These are phyloP conservation scores for Pestalotiopsis sp. DNA, from an alignment of 2,329 filamentous ascomycete species.

Conservation along the genomic window DNA sequence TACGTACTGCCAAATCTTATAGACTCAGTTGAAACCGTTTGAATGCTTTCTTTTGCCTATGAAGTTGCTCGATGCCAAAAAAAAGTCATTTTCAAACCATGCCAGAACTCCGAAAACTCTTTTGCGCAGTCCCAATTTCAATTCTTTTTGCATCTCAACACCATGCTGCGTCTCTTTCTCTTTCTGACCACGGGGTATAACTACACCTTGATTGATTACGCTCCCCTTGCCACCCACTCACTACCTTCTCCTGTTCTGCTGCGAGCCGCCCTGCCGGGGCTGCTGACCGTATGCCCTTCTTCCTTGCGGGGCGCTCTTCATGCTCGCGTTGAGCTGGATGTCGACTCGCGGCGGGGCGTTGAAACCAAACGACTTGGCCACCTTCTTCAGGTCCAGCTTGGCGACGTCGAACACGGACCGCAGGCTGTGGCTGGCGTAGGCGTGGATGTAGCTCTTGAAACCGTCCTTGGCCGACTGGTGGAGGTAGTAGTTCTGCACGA, in stretches of 20 bases:
- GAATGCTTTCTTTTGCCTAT: not conserved
- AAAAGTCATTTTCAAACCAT: not conserved
- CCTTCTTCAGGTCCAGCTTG: constrained; percentile 80
- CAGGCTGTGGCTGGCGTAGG: constrained; percentile 85
- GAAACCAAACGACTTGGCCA: constrained; percentile 86
- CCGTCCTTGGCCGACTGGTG: constrained; percentile 62
- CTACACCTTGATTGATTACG: not conserved
- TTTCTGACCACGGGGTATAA: not conserved
- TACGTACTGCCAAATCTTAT: not conserved
- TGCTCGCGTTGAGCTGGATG: constrained; percentile 74
- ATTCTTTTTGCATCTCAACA: not conserved
- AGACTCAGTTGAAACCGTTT: not conserved
- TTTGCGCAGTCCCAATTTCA: not conserved
- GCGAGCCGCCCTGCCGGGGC: constrained; percentile 60
- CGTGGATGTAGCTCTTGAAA: constrained; percentile 90
- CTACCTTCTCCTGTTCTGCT: constrained; percentile 1
- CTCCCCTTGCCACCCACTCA: not conserved
- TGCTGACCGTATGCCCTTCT: constrained; percentile 79
- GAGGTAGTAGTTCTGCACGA: constrained; percentile 95
- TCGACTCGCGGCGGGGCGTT: constrained; percentile 76
- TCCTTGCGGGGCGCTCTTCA: constrained; percentile 70
- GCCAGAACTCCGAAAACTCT: not conserved
- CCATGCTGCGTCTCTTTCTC: not conserved
- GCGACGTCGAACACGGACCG: constrained; percentile 84
- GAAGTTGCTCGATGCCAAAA: not conserved